phyloP scores from a whole-genome alignment of 2,329 filamentous ascomycete species.

The Beauveria asiatica region DNA sequence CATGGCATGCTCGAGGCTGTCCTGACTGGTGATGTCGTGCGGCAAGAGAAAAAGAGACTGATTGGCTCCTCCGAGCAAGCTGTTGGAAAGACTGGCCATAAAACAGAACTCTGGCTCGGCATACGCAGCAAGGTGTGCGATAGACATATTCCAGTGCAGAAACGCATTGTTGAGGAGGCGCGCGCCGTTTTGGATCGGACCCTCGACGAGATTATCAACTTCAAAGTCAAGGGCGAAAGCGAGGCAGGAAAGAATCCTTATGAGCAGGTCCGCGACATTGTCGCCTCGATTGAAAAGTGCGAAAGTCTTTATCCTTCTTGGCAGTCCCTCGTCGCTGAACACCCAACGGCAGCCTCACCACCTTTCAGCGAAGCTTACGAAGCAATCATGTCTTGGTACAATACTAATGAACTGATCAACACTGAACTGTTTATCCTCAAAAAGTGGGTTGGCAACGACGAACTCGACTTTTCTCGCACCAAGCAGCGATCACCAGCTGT shows the following conservation, averaged over 20 bases:
- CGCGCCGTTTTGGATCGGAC: constrained; percentile 62
- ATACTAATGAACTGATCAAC: constrained; percentile 93
- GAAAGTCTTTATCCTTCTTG: constrained; percentile 80
- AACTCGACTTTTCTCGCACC: constrained; percentile 79
- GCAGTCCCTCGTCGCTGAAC: constrained; percentile 61
- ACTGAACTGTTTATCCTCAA: constrained; percentile 86
- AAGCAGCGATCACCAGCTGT: constrained; percentile 55
- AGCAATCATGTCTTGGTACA: constrained; percentile 91
- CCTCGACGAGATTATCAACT: constrained; percentile 83
- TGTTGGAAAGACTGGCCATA: constrained; percentile 55
- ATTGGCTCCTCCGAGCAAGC: constrained; percentile 64
- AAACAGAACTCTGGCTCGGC: constrained; percentile 79
- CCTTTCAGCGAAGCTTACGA: constrained; percentile 77
- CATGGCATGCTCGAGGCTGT: constrained; percentile 96
- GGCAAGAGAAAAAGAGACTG: constrained; percentile 93
- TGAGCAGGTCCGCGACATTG: constrained; percentile 83
- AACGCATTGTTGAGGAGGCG: constrained; percentile 79
- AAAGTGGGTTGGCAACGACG: constrained; percentile 94
- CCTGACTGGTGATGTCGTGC: constrained; percentile 90
- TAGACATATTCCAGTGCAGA: constrained; percentile 73
- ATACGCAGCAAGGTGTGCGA: constrained; percentile 78
- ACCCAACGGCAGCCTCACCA: constrained; percentile 67
- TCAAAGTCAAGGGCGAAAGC: constrained; percentile 87
- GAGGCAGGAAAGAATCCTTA: constrained; percentile 82
- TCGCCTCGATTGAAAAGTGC: constrained; percentile 82